Conservation (phyloP, 116 monocot genomes). For the Zostera marina region DNA sequence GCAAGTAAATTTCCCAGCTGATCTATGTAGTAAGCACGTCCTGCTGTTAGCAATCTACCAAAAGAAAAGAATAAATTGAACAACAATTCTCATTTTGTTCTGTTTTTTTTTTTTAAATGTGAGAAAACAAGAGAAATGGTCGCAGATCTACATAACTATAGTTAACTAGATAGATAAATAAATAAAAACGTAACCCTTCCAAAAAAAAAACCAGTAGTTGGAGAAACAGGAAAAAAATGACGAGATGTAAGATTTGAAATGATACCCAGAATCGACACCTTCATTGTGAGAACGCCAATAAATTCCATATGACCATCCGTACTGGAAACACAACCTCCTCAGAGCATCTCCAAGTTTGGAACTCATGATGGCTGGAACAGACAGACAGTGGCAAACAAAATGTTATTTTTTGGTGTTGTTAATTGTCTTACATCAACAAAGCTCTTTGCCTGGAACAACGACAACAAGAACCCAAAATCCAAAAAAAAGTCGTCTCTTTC, state of each 20-base stretch:
- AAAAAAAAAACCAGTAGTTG: slow-evolving; percentile 1
- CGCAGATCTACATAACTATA: too few relatives aligned
- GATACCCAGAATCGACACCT: slow-evolving; percentile 40
- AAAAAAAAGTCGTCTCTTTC: not conserved
- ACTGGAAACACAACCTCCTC: slow-evolving; percentile 30
- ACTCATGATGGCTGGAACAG: slow-evolving; percentile 3
- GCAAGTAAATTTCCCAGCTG: slow-evolving; percentile 14
- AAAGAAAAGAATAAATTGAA: not conserved
- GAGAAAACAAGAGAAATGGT: not conserved
- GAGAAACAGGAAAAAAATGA: not conserved
- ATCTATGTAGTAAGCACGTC: slow-evolving; percentile 38
- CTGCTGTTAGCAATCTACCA: slow-evolving; percentile 28
- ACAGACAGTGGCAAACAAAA: not conserved
- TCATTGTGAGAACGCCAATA: slow-evolving; percentile 36
- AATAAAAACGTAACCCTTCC: not conserved
- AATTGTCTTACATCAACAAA: too few relatives aligned
- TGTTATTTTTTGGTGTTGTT: too few relatives aligned
- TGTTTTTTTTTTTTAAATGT: not conserved
- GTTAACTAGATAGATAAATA: too few relatives aligned
- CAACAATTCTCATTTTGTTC: not conserved
- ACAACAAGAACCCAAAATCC: too few relatives aligned
- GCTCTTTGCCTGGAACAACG: too few relatives aligned
- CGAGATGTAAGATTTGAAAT: not conserved
- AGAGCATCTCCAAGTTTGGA: slow-evolving; percentile 31
- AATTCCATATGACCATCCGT: slow-evolving; percentile 55